phyloP scores from a whole-genome alignment of 768 basidiomycete genomes.

The Boletus reticulatus region DNA sequence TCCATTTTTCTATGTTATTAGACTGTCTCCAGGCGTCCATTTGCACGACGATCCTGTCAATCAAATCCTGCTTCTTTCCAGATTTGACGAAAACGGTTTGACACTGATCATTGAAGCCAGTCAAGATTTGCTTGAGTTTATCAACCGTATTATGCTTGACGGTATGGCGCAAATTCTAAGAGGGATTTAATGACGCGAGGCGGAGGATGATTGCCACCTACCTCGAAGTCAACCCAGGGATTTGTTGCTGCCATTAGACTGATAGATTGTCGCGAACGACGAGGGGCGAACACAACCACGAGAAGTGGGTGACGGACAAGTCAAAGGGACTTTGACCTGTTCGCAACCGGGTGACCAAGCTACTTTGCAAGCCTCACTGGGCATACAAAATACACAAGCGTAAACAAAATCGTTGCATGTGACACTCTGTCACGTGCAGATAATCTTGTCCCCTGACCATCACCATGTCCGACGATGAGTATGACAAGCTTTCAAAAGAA shows the following conservation, averaged over 20 bases:
- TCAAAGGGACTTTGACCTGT: constrained; percentile 7
- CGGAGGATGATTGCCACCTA: constrained; percentile 32
- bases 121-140: constrained; percentile 77
- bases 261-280: constrained; percentile 2
- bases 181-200: constrained; percentile 18
- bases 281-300: constrained; percentile 9
- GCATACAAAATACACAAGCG: constrained; percentile 29
- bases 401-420: constrained; percentile 25
- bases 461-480: constrained; percentile 47
- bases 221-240: constrained; percentile 75
- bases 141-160: constrained; percentile 82
- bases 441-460: constrained; percentile 22
- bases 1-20: constrained; percentile 63
- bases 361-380: constrained; percentile 18
- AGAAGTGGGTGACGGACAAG: constrained; percentile 3
- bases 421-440: constrained; percentile 26
- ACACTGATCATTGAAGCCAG: constrained; percentile 78
- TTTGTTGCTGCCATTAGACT: constrained; percentile 58
- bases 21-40: constrained; percentile 60
- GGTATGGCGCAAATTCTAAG: constrained; percentile 64
- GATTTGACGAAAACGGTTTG: constrained; percentile 63
- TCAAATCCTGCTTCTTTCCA: constrained; percentile 86
- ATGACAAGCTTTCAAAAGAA: constrained; percentile 75
- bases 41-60: constrained; percentile 64
- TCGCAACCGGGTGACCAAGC: constrained; percentile 9